Conservation (phyloP, 2,329 filamentous ascomycete species). For the Penicillium aurantiogriseum region DNA sequence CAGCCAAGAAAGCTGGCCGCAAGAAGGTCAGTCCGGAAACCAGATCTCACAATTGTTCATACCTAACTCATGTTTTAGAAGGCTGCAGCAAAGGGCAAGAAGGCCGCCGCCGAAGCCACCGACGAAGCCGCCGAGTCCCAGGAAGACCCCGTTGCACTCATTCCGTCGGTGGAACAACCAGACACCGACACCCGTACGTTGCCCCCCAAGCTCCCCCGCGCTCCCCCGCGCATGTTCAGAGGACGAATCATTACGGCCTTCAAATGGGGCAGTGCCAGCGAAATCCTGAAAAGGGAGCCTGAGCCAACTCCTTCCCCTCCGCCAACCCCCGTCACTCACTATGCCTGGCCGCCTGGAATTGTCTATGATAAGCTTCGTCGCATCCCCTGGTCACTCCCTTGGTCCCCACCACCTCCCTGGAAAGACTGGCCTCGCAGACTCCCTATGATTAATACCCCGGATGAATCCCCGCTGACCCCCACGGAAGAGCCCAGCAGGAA, state of each 20-base stretch:
- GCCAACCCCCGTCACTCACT: background rate
- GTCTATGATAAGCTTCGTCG: background rate
- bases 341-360: slow-evolving; percentile 1
- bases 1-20: background rate
- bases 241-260: background rate
- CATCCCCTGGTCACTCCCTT: slow-evolving; percentile 6
- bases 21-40: slow-evolving; percentile 1
- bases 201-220: background rate
- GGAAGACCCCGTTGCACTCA: background rate
- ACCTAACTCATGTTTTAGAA: background rate
- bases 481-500: slow-evolving; percentile 2
- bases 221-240: background rate
- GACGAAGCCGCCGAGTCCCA: background rate
- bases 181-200: slow-evolving; percentile 4
- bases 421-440: background rate
- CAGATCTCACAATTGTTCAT: background rate
- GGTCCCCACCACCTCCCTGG: background rate
- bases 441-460: background rate
- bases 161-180: slow-evolving; percentile 1
- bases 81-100: background rate
- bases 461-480: slow-evolving; percentile 2
- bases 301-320: background rate
- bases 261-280: background rate
- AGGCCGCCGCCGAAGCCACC: background rate
- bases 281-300: background rate